These are phyloP conservation scores for Mimosa bimucronata DNA, from an alignment of 306 rosid genomes.

Conservation along the genomic window DNA sequence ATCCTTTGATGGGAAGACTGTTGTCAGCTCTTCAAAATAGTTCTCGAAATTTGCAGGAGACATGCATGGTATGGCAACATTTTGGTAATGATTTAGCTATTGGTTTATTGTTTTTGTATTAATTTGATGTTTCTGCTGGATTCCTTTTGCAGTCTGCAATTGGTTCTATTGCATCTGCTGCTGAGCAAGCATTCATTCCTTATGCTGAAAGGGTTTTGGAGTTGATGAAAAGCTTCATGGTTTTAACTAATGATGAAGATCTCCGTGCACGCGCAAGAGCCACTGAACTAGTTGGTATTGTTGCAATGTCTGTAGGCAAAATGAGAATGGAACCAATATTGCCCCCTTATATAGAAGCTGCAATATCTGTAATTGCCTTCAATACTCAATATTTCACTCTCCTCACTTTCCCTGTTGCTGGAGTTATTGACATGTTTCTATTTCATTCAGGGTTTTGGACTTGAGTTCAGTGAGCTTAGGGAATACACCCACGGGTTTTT, in stretches of 20 bases:
- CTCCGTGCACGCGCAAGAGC: conserved; percentile 96
- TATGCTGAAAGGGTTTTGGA: conserved; percentile 96
- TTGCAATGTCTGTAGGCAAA: conserved; percentile 97
- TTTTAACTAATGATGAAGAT: conserved; percentile 88
- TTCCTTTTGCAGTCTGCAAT: conserved; percentile 85
- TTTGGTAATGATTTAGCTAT: conserved; percentile 27
- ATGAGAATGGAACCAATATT: conserved; percentile 86
- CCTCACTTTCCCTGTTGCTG: conserved; percentile 27
- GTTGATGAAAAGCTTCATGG: conserved; percentile 93
- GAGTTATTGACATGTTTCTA: conserved; percentile 37
- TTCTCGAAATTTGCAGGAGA: conserved; percentile 87
- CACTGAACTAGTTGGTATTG: conserved; percentile 96
- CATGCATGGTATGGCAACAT: conserved; percentile 83
- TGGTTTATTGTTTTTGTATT: conserved; percentile 29
- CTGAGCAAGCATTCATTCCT: conserved; percentile 94
- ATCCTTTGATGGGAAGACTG: conserved; percentile 90
- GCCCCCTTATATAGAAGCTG: conserved; percentile 92
- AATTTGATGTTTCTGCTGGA: conserved; percentile 25
- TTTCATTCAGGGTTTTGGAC: conserved; percentile 78
- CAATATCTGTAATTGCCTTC: conserved; percentile 72
- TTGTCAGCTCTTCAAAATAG: conserved; percentile 85
- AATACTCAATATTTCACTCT: conserved; percentile 22
- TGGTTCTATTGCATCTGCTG: conserved; percentile 96
- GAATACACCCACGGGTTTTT: conserved; percentile 99
- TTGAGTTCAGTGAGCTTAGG: conserved; percentile 93